Conservation (phyloP, 202 grass and related monocot species). For the Hordeum pubiflorum region DNA sequence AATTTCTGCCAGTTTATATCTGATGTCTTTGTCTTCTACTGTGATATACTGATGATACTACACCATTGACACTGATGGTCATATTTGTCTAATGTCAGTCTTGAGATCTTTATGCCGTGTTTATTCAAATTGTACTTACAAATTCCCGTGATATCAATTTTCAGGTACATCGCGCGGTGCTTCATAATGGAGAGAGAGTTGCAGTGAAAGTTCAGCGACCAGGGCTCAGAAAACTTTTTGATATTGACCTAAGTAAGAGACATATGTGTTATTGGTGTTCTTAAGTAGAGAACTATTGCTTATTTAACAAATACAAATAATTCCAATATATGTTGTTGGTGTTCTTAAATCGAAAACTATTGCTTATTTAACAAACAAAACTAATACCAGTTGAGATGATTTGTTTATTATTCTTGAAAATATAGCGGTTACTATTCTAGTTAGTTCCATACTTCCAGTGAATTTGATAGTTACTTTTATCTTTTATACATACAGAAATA, state of each 20-base stretch:
- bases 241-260: constrained; percentile 94
- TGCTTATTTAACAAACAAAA: not conserved
- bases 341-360: not conserved
- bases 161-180: constrained; percentile 81
- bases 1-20: not conserved
- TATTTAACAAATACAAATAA: not conserved
- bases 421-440: not conserved
- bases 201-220: constrained; percentile 94
- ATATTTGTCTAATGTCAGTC: constrained; percentile 3
- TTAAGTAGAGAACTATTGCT: not conserved
- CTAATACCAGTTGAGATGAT: not conserved
- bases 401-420: not conserved
- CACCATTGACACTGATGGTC: not conserved
- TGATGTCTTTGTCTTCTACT: not conserved
- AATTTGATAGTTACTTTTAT: not conserved
- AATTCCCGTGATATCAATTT: constrained; percentile 29
- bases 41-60: constrained; percentile 3
- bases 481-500: constrained; percentile 1
- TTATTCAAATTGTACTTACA: not conserved
- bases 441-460: not conserved
- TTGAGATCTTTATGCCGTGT: constrained; percentile 8
- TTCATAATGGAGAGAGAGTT: constrained; percentile 90
- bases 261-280: not conserved
- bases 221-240: constrained; percentile 88
- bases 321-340: not conserved